Percentiles rank a stretch among this genome's conserved stretches.
phyloP scores from a whole-genome alignment of 202 grass and related monocot genomes.

The Schoenoplectus tabernaemontani region DNA sequence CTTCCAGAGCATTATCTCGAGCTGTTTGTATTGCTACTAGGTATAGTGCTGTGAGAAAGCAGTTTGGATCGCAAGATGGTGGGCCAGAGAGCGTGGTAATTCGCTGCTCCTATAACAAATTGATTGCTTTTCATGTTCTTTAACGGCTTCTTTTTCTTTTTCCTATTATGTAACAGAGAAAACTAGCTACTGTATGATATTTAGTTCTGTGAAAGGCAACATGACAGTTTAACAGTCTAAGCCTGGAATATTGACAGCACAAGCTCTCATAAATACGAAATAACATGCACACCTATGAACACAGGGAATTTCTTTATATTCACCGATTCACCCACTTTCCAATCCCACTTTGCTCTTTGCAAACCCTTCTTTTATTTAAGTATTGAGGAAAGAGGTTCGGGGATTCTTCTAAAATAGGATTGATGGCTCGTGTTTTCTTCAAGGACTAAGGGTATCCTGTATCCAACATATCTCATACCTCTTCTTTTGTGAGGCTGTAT shows the following conservation, averaged over 20 bases:
- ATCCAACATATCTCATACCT: not conserved
- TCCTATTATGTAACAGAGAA: not conserved
- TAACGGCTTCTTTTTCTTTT: not conserved
- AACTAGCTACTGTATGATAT: not conserved
- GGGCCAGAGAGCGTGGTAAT: slow-evolving; percentile 76
- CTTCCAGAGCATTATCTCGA: slow-evolving; percentile 86
- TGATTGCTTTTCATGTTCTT: not conserved
- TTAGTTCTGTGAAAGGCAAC: not conserved
- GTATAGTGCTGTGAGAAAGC: slow-evolving; percentile 79
- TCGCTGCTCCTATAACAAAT: not conserved
- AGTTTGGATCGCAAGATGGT: slow-evolving; percentile 77
- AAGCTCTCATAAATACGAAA: not conserved
- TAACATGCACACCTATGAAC: not conserved
- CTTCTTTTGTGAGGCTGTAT: not conserved
- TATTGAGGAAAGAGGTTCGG: not conserved
- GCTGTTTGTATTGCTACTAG: slow-evolving; percentile 86
- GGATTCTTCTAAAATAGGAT: not conserved
- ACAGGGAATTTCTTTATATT: not conserved
- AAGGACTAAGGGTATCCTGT: not conserved
- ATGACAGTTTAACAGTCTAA: not conserved
- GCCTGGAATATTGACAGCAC: not conserved
- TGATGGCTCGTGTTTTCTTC: not conserved
- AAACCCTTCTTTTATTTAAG: not conserved
- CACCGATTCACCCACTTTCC: not conserved
- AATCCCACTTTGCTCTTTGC: not conserved